phyloP scores from a whole-genome alignment of 805 yeast species.

The Saccharomycopsis microspora region DNA sequence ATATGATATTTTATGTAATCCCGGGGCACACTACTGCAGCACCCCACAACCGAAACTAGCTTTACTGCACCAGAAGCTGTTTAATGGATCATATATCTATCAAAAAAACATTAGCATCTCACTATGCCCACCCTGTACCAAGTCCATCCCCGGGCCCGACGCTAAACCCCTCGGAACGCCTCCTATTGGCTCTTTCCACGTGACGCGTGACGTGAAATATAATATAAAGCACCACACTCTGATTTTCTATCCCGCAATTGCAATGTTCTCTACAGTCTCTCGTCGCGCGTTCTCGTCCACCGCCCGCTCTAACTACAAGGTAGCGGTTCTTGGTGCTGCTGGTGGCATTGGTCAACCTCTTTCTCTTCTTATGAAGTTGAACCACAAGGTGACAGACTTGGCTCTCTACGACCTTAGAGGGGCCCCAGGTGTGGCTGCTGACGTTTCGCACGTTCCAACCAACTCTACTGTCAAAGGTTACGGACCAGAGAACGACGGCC shows the following conservation, averaged over 20 bases:
- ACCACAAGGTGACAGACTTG: slow-evolving; percentile 59
- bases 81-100: no score
- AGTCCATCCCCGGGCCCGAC: no score
- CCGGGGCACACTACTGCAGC: no score
- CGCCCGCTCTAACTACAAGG: slow-evolving; percentile 60
- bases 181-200: no score
- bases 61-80: no score
- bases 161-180: no score
- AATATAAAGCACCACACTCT: background rate
- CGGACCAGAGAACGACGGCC: slow-evolving; percentile 56
- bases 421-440: slow-evolving; percentile 76
- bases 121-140: no score
- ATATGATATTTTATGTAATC: no score
- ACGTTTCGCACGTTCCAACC: slow-evolving; percentile 69
- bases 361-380: slow-evolving; percentile 55
- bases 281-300: slow-evolving; percentile 45
- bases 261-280: slow-evolving; percentile 16
- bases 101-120: no score
- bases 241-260: background rate
- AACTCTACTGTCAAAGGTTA: slow-evolving; percentile 54
- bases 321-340: slow-evolving; percentile 72
- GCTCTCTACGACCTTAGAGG: slow-evolving; percentile 64
- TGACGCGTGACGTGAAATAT: no score
- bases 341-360: slow-evolving; percentile 79
- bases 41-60: no score